Evolutionary conservation across 148 eudicot genomes (phyloP), one percentile per base, ranked within the genome.

Genomic region (Camellia sinensis): DNA sequence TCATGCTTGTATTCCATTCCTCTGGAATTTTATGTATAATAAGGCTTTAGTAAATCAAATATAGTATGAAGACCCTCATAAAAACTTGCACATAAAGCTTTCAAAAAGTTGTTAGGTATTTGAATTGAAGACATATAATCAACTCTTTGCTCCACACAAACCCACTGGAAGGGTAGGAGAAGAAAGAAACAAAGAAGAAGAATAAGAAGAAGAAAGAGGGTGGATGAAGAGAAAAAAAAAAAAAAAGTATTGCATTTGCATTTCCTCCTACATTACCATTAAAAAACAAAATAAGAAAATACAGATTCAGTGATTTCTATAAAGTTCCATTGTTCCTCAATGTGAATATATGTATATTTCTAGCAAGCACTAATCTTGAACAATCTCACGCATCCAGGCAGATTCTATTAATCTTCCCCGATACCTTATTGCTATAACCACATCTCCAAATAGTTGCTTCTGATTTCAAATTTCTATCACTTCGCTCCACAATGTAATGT

Each of bases 1-100:
- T 75, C 86, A 17, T 75, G 86, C 80, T 83, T 84, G 63, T 81
- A 63, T 75, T 89, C 92, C 78, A 78, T 76, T 52, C 54, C 85
- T 80, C 95, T 91, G 80, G 53, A 79, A 71, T 63, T 53, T 68
- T 62, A 80, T 67, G 52, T 67, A 57, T 7, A 67, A 67, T 10
- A 75, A 4, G 60, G 43, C 3, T 53, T 54, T 74, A 45, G 57
- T 52, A 53, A 53, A 21, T 67, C 22, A 67, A 54, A 56, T 10
- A 7, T 6, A 43, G 60, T 65, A 75, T 15, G 44, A 43, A 60
- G 6, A 18, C 48, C 54, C 13, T 11, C 18, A 56, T 37, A 56
- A 57, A 54, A 57, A 29, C 29, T n/a, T 59, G 18, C 46, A 41
- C 46, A 7, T 14, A 22, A 57, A 15, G 50, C 18, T 56, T 15